These are phyloP conservation scores for Cytospora schulzeri DNA, from an alignment of 2,329 filamentous ascomycete genomes.

Conservation along the genomic window DNA sequence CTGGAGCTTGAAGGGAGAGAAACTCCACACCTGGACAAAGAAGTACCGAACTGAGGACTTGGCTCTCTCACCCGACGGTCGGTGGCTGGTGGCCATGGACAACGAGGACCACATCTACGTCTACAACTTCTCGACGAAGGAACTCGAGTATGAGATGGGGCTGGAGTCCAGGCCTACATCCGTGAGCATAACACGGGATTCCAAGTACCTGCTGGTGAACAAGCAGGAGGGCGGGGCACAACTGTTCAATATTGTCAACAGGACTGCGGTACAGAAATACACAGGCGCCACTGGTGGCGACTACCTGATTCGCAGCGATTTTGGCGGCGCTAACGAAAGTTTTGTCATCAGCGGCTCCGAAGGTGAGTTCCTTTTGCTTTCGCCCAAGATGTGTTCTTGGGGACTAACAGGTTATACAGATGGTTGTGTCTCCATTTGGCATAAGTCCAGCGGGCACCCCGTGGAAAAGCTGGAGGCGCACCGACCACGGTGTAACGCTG, in stretches of 20 bases:
- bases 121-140: conserved; percentile 76
- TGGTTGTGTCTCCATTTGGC: conserved; percentile 82
- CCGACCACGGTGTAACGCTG: conserved; percentile 76
- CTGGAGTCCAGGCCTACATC: conserved; percentile 71
- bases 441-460: conserved; percentile 76
- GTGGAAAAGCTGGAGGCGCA: conserved; percentile 80
- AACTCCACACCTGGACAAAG: conserved; percentile 66
- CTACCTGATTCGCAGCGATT: conserved; percentile 78
- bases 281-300: conserved; percentile 73
- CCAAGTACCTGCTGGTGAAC: conserved; percentile 79
- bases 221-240: conserved; percentile 76
- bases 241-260: conserved; percentile 75
- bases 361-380: conserved; percentile 53
- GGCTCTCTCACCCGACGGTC: conserved; percentile 78
- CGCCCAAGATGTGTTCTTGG: background rate
- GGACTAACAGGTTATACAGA: conserved; percentile 40
- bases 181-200: conserved; percentile 79
- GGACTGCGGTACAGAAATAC: conserved; percentile 73
- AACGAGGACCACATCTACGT: conserved; percentile 72
- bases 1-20: conserved; percentile 67
- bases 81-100: conserved; percentile 77
- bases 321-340: conserved; percentile 88
- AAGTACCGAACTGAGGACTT: conserved; percentile 81
- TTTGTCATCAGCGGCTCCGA: conserved; percentile 93
- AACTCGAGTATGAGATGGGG: conserved; percentile 74